phyloP scores from a whole-genome alignment of 345 rosid species.

The Salix exigua region DNA sequence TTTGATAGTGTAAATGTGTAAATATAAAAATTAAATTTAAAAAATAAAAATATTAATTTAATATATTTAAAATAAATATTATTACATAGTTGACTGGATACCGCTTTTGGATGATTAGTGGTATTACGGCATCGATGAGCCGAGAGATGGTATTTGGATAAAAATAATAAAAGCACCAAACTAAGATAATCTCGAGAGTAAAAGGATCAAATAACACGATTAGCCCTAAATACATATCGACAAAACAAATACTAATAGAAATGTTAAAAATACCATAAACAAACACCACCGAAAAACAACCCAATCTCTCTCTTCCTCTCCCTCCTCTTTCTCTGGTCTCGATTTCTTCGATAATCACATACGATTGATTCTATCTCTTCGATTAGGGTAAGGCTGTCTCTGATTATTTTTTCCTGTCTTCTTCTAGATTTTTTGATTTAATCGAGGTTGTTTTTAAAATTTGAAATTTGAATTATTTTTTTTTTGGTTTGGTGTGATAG shows the following conservation, averaged over 20 bases:
- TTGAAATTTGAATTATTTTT: neutral
- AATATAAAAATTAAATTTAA: too few relatives aligned
- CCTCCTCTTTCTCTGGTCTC: neutral
- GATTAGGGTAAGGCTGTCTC: neutral
- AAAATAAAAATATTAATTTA: too few relatives aligned
- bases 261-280: neutral
- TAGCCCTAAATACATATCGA: neutral
- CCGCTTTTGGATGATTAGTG: too few relatives aligned
- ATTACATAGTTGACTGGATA: too few relatives aligned
- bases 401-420: neutral
- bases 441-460: neutral
- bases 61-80: too few relatives aligned
- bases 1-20: too few relatives aligned
- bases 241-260: neutral
- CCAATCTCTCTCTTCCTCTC: neutral
- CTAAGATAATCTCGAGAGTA: neutral
- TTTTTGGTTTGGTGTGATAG: neutral
- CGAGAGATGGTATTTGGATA: neutral
- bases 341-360: neutral
- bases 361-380: neutral
- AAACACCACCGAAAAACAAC: neutral
- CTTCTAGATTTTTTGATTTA: neutral
- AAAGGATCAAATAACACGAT: neutral
- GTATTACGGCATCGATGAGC: too few relatives aligned
- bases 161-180: neutral